Evolutionary conservation across 2,329 filamentous ascomycete genomes (phyloP).

Genomic region (Nigrospora osmanthi): DNA sequence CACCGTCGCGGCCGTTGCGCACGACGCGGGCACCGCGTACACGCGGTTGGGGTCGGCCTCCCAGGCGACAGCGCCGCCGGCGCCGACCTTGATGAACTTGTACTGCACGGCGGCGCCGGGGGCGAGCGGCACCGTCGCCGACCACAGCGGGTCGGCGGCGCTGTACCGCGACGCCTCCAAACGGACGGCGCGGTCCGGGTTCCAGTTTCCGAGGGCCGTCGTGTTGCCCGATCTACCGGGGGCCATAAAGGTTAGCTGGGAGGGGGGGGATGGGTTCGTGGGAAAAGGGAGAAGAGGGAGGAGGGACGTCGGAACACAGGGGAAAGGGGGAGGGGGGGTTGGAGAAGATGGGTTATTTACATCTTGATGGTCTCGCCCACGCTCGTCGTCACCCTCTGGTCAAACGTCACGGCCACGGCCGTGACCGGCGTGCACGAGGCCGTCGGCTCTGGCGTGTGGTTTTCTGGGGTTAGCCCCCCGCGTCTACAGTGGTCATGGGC

Average conservation of each 20-base stretch:
- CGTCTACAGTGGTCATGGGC: too few relatives aligned
- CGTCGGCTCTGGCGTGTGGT: background rate
- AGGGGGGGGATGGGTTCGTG: too few relatives aligned
- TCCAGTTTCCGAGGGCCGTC: slow-evolving; percentile 42
- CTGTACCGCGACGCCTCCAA: slow-evolving; percentile 43
- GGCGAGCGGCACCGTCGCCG: slow-evolving; percentile 32
- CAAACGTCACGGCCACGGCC: slow-evolving; percentile 36
- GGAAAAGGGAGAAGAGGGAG: too few relatives aligned
- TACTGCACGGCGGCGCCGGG: slow-evolving; percentile 40
- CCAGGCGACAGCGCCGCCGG: slow-evolving; percentile 40
- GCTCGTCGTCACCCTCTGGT: slow-evolving; percentile 33
- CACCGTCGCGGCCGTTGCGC: slow-evolving; percentile 10
- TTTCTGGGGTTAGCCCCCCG: too few relatives aligned
- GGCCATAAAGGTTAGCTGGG: too few relatives aligned
- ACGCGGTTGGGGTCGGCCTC: slow-evolving; percentile 36
- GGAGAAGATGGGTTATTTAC: slow-evolving; percentile 28
- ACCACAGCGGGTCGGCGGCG: slow-evolving; percentile 41
- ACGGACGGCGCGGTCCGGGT: slow-evolving; percentile 31
- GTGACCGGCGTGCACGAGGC: slow-evolving; percentile 3
- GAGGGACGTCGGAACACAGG: background rate
- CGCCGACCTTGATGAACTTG: slow-evolving; percentile 45
- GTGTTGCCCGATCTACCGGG: slow-evolving; percentile 8
- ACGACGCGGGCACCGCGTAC: slow-evolving; percentile 17
- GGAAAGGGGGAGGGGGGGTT: background rate
- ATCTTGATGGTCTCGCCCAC: slow-evolving; percentile 41